Evolutionary conservation across 2,329 filamentous ascomycete genomes (phyloP).

Genomic region (Gnomoniopsis sp.): DNA sequence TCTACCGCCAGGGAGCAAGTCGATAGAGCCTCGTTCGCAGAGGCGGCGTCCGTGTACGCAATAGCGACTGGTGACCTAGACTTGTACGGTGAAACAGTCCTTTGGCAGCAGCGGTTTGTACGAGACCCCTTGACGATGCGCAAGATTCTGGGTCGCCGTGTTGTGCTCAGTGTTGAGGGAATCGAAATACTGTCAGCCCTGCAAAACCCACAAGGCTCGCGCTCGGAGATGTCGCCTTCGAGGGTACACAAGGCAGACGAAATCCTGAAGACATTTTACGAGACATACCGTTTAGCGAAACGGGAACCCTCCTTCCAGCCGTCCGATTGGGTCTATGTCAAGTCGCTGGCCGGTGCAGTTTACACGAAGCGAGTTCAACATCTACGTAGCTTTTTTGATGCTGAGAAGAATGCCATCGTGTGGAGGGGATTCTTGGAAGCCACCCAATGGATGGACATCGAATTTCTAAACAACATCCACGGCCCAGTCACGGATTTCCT

Average conservation of each 20-base stretch:
- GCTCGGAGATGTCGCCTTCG: background rate
- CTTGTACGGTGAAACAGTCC: conserved; percentile 1
- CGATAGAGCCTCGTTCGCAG: background rate
- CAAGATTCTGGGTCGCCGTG: background rate
- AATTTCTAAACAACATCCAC: background rate
- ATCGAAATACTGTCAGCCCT: conserved; percentile 3
- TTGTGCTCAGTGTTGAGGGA: background rate
- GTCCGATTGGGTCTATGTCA: conserved; percentile 1
- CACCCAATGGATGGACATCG: conserved; percentile 3
- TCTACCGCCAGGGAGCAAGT: conserved; percentile 1
- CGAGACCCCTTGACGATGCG: background rate
- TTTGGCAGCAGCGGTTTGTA: conserved; percentile 14
- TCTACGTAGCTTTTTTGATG: background rate
- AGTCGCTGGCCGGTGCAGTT: background rate
- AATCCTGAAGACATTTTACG: conserved; percentile 5
- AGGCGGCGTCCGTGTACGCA: conserved; percentile 1
- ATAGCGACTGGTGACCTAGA: conserved; percentile 7
- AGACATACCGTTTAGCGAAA: conserved; percentile 5
- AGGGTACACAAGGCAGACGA: background rate
- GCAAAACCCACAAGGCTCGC: background rate
- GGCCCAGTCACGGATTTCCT: background rate
- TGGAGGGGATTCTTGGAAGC: conserved; percentile 1
- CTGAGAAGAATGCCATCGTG: background rate
- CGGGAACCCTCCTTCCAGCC: conserved; percentile 6
- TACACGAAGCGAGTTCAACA: background rate